Evolutionary conservation across 2,329 filamentous ascomycete genomes (phyloP).

Genomic region (Volutella citrinella): DNA sequence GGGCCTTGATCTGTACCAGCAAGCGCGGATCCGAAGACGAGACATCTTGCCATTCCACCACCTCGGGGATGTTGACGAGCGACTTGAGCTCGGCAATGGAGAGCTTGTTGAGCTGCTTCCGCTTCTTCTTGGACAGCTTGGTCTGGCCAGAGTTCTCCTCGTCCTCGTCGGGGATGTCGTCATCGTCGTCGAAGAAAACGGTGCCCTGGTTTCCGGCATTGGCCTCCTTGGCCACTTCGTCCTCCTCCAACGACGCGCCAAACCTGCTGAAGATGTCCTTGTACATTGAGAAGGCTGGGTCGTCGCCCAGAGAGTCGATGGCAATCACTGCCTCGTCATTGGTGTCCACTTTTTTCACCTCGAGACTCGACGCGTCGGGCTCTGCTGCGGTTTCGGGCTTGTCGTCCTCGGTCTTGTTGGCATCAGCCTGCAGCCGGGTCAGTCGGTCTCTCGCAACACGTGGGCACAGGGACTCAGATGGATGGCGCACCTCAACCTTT

Average conservation of each 20-base stretch:
- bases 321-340: conserved; percentile 49
- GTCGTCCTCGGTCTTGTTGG: conserved; percentile 16
- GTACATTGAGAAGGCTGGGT: conserved; percentile 81
- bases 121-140: conserved; percentile 90
- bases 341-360: conserved; percentile 38
- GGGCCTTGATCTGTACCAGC: conserved; percentile 90
- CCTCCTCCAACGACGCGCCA: conserved; percentile 60
- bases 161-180: conserved; percentile 82
- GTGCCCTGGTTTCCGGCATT: conserved; percentile 76
- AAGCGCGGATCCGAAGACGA: conserved; percentile 86
- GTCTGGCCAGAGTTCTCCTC: conserved; percentile 63
- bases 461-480: too few relatives aligned
- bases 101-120: conserved; percentile 86
- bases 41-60: conserved; percentile 96
- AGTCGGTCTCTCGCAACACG: conserved; percentile 8
- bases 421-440: conserved; percentile 18
- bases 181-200: conserved; percentile 78
- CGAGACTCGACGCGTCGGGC: conserved; percentile 35
- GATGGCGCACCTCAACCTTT: conserved; percentile 47
- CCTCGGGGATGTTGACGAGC: conserved; percentile 83
- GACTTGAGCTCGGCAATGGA: conserved; percentile 96
- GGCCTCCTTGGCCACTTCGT: conserved; percentile 61
- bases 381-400: conserved; percentile 31
- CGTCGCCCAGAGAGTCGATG: conserved; percentile 61
- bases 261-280: conserved; percentile 82